Evolutionary conservation across 1,284 basidiomycete species (phyloP), one percentile per base, ranked within the genome.

Genomic region (Rhodofomes roseus): DNA sequence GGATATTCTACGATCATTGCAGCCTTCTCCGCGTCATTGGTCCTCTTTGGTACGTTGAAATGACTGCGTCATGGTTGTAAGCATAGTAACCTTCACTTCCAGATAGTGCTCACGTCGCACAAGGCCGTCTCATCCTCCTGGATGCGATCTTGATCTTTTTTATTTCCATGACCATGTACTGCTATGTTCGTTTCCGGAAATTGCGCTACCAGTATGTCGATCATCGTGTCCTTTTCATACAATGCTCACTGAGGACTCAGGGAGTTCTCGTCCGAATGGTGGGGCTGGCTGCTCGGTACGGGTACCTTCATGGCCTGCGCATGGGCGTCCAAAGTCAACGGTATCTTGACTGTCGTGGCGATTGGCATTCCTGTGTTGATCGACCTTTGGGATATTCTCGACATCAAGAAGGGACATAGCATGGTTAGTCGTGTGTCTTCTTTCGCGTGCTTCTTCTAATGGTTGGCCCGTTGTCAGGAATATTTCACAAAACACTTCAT

Each of bases 281-380:
- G 96, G 95, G 82, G 83, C 51, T 99, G 97, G 97, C 81, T 99
- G 48, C 73, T 92, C 40, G 82, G 90, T 1, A 98, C 97, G 1
- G 97, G 97, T 37, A 81, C 92, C 53, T 94, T 91, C 72, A 92
- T 99, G 81, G 95, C 95, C 34, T 92, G 95, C 72, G 95, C 96
- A 2, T 92, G 98, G 81, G 95, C 93, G 20, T 97, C 96, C 73
- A 99, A 99, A 77, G 96, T 99, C 79, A 98, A 98, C 67, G 97
- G 97, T 54, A 81, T 99, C 58, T 82, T 99, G 63, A 96, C 95
- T 1, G 98, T 99, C 62, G 65, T 88, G 51, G 88, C 93, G 20
- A 87, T 99, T 65, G 97, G 97, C 1, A 81, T 90, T 40, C 96
- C 96, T 4, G 97, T 99, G 44, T 73, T 92, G 27, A 86, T 95